A percentile compares a stretch with the other conserved stretches of the same genome.
Evolutionary conservation across 2,329 filamentous ascomycete species (phyloP).

Genomic region (Nigrospora oryzae): DNA sequence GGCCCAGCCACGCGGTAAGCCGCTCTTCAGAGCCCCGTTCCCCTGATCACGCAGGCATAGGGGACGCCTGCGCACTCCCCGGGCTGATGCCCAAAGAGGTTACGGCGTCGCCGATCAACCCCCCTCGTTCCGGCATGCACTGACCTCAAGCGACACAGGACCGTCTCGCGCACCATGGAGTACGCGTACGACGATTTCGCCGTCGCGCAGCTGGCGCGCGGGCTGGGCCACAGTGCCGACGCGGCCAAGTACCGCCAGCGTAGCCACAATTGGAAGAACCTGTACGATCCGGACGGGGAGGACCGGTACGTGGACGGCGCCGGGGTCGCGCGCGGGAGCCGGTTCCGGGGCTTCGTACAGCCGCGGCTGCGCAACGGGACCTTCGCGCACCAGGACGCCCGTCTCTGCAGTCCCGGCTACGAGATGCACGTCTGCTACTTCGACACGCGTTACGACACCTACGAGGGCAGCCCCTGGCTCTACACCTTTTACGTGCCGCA

Average conservation of each 20-base stretch:
- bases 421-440: constrained; percentile 40
- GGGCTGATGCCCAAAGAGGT: not conserved
- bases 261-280: constrained; percentile 61
- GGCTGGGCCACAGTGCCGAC: constrained; percentile 43
- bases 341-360: constrained; percentile 64
- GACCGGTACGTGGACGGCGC: constrained; percentile 17
- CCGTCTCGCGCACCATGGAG: constrained; percentile 66
- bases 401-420: constrained; percentile 47
- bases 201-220: constrained; percentile 53
- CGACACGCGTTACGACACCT: constrained; percentile 31
- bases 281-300: constrained; percentile 43
- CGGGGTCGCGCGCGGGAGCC: constrained; percentile 21
- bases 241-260: constrained; percentile 52
- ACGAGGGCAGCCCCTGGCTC: constrained; percentile 57
- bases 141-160: not conserved
- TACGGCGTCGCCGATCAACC: not conserved
- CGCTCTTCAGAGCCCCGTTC: constrained; percentile 28
- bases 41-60: no score
- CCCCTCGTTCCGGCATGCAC: not conserved
- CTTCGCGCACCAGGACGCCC: constrained; percentile 59
- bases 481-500: constrained; percentile 55
- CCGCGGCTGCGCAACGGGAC: constrained; percentile 57
- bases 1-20: constrained; percentile 46
- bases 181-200: constrained; percentile 76
- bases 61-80: not conserved